Evolutionary conservation across 495 filamentous ascomycete species (phyloP).

Genomic region (Pseudomonodictys pantanalensis): DNA sequence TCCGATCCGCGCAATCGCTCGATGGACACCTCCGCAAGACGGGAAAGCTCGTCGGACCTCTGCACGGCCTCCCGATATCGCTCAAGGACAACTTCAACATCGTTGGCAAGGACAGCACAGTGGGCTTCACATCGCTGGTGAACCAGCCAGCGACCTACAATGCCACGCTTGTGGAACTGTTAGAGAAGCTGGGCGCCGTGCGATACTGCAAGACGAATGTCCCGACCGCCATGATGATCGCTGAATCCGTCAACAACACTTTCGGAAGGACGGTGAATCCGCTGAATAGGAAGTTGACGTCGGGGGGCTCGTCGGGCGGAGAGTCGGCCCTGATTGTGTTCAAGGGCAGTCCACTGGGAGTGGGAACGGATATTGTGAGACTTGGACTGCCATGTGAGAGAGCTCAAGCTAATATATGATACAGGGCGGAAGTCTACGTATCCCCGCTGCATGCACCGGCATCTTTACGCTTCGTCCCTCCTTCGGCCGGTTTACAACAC

Average conservation of each 20-base stretch:
- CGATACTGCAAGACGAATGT: slow-evolving; percentile 48
- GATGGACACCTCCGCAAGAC: slow-evolving; percentile 36
- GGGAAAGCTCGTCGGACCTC: slow-evolving; percentile 28
- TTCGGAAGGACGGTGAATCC: slow-evolving; percentile 54
- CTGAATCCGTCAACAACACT: slow-evolving; percentile 49
- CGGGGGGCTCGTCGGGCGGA: slow-evolving; percentile 49
- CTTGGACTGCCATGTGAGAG: background rate
- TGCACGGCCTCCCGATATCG: slow-evolving; percentile 35
- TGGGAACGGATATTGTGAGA: slow-evolving; percentile 46
- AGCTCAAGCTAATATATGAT: background rate
- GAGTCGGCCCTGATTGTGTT: slow-evolving; percentile 45
- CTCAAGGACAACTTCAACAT: slow-evolving; percentile 38
- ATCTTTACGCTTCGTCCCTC: slow-evolving; percentile 41
- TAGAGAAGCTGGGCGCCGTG: slow-evolving; percentile 26
- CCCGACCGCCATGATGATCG: slow-evolving; percentile 40
- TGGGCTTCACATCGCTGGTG: slow-evolving; percentile 34
- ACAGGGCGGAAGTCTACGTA: slow-evolving; percentile 35
- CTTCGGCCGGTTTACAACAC: slow-evolving; percentile 35
- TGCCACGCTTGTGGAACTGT: slow-evolving; percentile 26
- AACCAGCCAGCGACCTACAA: slow-evolving; percentile 49
- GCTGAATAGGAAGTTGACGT: slow-evolving; percentile 48
- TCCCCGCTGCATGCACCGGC: slow-evolving; percentile 41
- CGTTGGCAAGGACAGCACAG: slow-evolving; percentile 31
- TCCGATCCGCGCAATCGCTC: slow-evolving; percentile 24
- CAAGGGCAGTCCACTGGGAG: slow-evolving; percentile 41